These are phyloP conservation scores for Apiospora pterosperma DNA, from an alignment of 2,329 filamentous ascomycete species.

Conservation along the genomic window DNA sequence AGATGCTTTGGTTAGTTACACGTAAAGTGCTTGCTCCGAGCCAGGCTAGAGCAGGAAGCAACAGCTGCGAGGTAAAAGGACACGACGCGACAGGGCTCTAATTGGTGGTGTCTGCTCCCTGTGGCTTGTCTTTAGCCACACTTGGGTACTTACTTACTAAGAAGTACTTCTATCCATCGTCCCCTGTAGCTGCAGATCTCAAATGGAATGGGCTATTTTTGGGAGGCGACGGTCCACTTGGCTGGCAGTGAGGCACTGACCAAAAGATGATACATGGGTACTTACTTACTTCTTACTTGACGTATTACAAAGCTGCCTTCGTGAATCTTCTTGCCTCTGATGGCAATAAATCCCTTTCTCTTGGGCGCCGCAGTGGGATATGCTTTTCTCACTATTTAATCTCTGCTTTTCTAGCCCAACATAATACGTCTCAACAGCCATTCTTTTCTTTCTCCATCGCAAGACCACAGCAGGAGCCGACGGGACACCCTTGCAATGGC, in stretches of 20 bases:
- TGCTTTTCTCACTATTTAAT: not conserved
- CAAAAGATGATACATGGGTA: too few species aligned
- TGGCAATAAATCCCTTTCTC: not conserved
- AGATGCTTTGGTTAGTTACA: too few species aligned
- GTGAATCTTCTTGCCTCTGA: slow-evolving; percentile 5
- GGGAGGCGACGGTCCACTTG: not conserved
- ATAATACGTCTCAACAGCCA: not conserved
- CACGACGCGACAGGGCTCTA: slow-evolving; percentile 5
- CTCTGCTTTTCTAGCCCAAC: not conserved
- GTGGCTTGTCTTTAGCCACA: too few species aligned
- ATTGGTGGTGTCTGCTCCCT: not conserved
- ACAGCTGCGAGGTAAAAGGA: not conserved
- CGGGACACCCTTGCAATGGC: slow-evolving; percentile 11
- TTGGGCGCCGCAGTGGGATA: not conserved
- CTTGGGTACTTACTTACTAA: too few species aligned
- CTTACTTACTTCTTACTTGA: slow-evolving; percentile 21
- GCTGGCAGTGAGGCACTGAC: not conserved
- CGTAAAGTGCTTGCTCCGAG: too few species aligned
- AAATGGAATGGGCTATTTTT: too few species aligned
- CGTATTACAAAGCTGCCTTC: slow-evolving; percentile 40
- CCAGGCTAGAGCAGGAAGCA: not conserved
- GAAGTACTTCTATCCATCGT: too few species aligned
- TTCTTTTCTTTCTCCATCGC: not conserved
- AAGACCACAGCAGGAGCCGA: not conserved
- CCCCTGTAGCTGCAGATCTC: too few species aligned